phyloP scores from a whole-genome alignment of 108 stramenopile species.

The Nannochloropsis oceanica region DNA sequence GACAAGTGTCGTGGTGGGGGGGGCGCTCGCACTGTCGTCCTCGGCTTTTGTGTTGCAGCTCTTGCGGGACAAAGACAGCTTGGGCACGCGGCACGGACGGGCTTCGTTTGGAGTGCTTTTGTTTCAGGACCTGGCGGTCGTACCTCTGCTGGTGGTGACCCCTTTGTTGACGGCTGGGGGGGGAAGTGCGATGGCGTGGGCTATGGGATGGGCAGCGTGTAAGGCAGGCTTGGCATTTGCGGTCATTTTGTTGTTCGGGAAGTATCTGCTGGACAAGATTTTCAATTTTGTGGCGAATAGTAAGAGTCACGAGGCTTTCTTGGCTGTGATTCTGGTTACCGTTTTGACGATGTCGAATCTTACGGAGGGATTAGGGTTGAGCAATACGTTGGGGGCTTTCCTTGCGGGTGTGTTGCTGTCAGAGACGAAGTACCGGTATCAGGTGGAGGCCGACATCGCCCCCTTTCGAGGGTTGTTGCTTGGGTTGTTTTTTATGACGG shows the following conservation, averaged over 20 bases:
- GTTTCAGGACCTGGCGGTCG: constrained; percentile 79
- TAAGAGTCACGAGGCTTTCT: constrained; percentile 77
- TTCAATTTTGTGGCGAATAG: constrained; percentile 68
- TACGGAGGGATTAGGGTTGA: constrained; percentile 82
- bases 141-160: constrained; percentile 80
- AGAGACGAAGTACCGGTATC: constrained; percentile 87
- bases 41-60: constrained; percentile 86
- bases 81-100: constrained; percentile 78
- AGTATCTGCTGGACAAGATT: constrained; percentile 62
- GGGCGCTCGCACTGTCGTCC: constrained; percentile 66
- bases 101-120: constrained; percentile 79
- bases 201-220: constrained; percentile 58
- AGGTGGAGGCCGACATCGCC: constrained; percentile 86
- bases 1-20: constrained; percentile 67
- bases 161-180: constrained; percentile 74
- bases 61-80: constrained; percentile 79
- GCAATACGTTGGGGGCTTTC: constrained; percentile 89
- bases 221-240: constrained; percentile 73
- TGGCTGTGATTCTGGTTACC: constrained; percentile 73
- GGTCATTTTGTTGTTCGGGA: constrained; percentile 63
- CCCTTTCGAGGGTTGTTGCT: constrained; percentile 82
- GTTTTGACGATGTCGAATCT: constrained; percentile 79
- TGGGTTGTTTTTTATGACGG: constrained; percentile 88
- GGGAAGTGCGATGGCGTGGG: constrained; percentile 51
- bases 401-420: constrained; percentile 76